Evolutionary conservation across 257 asterid species (phyloP), one percentile per base, ranked within the genome.

Genomic region (Orobanche coerulescens): DNA sequence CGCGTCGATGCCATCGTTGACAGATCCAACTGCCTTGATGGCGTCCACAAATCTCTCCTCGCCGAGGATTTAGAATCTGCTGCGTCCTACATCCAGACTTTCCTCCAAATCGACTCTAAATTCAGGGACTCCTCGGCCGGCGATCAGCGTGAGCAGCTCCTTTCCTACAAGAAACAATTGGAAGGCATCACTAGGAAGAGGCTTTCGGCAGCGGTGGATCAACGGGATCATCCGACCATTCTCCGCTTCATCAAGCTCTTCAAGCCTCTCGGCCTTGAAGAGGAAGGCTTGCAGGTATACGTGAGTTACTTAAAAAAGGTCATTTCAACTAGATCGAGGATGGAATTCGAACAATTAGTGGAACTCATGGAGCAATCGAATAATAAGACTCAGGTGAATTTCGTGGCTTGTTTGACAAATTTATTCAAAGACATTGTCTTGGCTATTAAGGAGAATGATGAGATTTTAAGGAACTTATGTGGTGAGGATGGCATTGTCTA

Each of bases 401-500:
- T 86, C 23, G 82, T 86, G 4, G 76, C 83, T 24, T 84, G 94
- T 68, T 75, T 92, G 81, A 92, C 94, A 7, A 92, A 84, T 77
- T 75, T 88, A 68, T 92, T 92, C 61, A 84, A 88, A 68, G 98
- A 92, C 67, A 88, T 86, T 64, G 95, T 86, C 26, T 52, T 92
- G 83, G 95, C 98, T 62, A 78, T 92, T 60, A 95, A 92, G 80
- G 93, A 89, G 62, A 92, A 86, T 33, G 74, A 77, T 61, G 95
- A 81, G 43, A 92, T 87, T 64, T 73, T 92, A 62, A 82, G 85
- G 75, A 71, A 65, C 63, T 77, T 92, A 66, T 92, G 95, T 26
- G 97, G 95, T 23, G 98, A 92, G 80, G 95, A 92, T 77, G 96
- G 88, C 14, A 83, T 88, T 65, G 98, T 88, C 34, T 92, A 86